Percentiles rank a stretch among this genome's conserved stretches.
These are phyloP conservation scores for Dioscorea cayenensis DNA, from an alignment of 116 monocot species.

Conservation along the genomic window DNA sequence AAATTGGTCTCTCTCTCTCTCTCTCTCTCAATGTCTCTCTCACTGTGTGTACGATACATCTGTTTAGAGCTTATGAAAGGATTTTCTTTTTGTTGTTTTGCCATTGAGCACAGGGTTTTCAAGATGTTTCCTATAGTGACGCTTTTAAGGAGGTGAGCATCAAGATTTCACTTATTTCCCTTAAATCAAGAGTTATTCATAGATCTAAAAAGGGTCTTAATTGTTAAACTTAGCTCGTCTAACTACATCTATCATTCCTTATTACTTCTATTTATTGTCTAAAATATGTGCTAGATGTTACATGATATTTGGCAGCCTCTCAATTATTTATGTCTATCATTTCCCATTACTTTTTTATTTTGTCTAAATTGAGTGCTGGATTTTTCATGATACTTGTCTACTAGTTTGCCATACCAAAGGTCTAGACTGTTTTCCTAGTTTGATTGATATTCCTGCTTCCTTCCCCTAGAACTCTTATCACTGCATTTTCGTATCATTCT, in stretches of 20 bases:
- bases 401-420: neutral
- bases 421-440: neutral
- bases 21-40: neutral
- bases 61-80: neutral
- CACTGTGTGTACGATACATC: neutral
- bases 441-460: neutral
- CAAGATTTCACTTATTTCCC: neutral
- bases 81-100: neutral
- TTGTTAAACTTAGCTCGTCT: neutral
- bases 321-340: neutral
- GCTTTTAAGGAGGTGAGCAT: slow-evolving; percentile 76
- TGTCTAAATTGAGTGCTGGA: neutral
- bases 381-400: neutral
- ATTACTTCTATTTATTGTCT: neutral
- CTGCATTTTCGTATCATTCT: neutral
- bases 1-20: slow-evolving; percentile 59
- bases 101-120: slow-evolving; percentile 54
- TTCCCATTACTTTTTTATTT: neutral
- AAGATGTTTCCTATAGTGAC: slow-evolving; percentile 61
- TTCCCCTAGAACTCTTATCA: neutral
- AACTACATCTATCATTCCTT: neutral
- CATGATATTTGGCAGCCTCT: neutral
- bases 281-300: neutral
- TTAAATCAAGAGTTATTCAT: neutral
- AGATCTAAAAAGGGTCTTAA: neutral